Evolutionary conservation across 2,329 filamentous ascomycete species (phyloP).

Genomic region (Phaeosphaeria sp.): DNA sequence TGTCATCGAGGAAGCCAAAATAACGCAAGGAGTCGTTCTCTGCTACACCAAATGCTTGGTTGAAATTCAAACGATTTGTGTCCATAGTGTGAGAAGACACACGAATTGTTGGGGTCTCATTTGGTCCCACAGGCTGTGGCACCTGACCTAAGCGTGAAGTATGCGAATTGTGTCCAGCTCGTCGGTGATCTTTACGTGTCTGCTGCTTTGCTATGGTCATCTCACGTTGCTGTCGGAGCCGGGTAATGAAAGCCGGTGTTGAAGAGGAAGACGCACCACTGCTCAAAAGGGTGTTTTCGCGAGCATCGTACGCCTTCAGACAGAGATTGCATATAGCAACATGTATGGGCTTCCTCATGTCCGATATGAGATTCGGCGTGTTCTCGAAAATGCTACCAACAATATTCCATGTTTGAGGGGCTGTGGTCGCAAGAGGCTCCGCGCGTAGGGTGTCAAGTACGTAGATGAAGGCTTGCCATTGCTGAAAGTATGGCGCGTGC

Average conservation of each 20-base stretch:
- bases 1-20: neutral
- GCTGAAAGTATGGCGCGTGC: slow-evolving; percentile 65
- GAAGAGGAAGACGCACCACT: neutral
- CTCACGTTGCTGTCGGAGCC: neutral
- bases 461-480: slow-evolving; percentile 67
- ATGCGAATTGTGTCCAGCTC: neutral
- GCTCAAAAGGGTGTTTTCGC: neutral
- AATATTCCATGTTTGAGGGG: slow-evolving; percentile 44
- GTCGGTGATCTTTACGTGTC: neutral
- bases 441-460: slow-evolving; percentile 52
- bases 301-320: slow-evolving; percentile 17
- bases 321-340: slow-evolving; percentile 21
- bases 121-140: neutral
- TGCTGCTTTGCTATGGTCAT: neutral
- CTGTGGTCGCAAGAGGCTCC: slow-evolving; percentile 32
- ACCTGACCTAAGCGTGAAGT: neutral
- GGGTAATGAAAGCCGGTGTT: neutral
- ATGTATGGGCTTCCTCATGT: slow-evolving; percentile 20
- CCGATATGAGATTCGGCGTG: slow-evolving; percentile 19
- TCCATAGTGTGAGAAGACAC: neutral
- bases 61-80: neutral
- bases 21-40: neutral
- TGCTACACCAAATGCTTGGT: neutral
- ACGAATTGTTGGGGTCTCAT: neutral
- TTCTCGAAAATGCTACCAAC: slow-evolving; percentile 44